Base-by-base conservation (phyloP, 129 eudicot genomes). In the Oenanthe sinensis region DNA sequence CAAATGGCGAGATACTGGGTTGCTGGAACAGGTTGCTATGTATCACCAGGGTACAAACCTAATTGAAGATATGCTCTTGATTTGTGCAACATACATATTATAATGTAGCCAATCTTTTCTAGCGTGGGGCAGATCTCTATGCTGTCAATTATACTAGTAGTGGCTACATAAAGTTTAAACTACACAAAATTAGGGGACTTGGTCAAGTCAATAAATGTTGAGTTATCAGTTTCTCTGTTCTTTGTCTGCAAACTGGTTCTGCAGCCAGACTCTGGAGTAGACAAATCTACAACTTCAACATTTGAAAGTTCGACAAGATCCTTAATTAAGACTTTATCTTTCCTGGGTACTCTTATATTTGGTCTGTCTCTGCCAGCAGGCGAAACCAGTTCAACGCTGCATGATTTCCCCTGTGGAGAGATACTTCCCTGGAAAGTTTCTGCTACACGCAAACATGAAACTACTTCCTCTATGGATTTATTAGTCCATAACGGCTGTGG, bases 121-220 rank as follows among this genome's bases (percentile, higher is more conserved):
- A 48, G 52, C 14, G 2, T 48, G 6, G 42, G 42, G 3, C 60
- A 7, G 1, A 52, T 55, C 65, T 55, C 65, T 20, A 26, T 48
- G 28, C 65, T 20, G 24, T 22, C 20, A 13, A 17, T 20, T 4
- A 55, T 55, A 22, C 28, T 54, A 17, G 24, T 55, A 55, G 65
- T 11, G 28, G 65, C 71, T 12, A 9, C 22, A 24, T 65, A 14
- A 67, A 30, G 72, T 67, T 30, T 67, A 16, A 30, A 67, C 72
- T 67, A 83, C 45, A 88, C 87, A 80, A 77, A 86, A 69, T 85
- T 58, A 30, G 98, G 98, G 42, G 95, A 93, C 47, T 81, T 80
- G 3, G 96, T 89, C 75, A 93, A 82, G 87, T 93, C 96, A 9
- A 93, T 93, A 37, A 87, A 62, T 67, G 87, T 89, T 81, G 88